A percentile compares a stretch with the other conserved stretches of the same genome.
These are phyloP conservation scores for Drosera spatulata DNA, from an alignment of 179 eudicot species.

Conservation along the genomic window DNA sequence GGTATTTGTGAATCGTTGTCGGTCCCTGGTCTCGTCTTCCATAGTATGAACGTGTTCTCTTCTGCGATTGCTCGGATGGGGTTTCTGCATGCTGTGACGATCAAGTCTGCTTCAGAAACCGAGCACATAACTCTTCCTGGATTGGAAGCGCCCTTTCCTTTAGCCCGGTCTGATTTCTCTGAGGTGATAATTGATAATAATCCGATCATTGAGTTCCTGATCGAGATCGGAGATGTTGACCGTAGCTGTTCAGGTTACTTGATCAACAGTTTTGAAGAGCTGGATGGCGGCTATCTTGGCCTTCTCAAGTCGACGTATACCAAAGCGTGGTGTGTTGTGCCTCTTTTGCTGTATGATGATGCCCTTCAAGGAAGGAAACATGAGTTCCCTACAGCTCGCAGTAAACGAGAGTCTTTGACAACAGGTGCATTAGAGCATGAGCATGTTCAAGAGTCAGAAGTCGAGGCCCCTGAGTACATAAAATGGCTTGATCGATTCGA, in stretches of 20 bases:
- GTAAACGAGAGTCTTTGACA: no score
- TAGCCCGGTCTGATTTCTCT: constrained; percentile 15
- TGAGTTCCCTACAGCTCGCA: no score
- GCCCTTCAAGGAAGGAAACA: no score
- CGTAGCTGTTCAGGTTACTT: constrained; percentile 8
- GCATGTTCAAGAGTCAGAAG: background rate
- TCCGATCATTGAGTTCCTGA: background rate
- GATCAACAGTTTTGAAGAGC: constrained; percentile 11
- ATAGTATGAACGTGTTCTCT: constrained; percentile 20
- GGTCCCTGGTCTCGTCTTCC: constrained; percentile 20
- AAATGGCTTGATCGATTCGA: constrained; percentile 5
- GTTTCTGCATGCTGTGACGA: background rate
- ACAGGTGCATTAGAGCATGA: no score
- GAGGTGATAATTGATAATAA: background rate
- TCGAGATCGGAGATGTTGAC: constrained; percentile 3
- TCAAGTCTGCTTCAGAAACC: background rate
- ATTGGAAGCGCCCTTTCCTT: constrained; percentile 9
- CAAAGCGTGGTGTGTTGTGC: constrained; percentile 18
- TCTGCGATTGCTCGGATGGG: background rate
- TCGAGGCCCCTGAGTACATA: background rate
- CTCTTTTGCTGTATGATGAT: constrained; percentile 7
- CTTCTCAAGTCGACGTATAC: constrained; percentile 7
- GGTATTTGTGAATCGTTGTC: constrained; percentile 9
- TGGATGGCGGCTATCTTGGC: constrained; percentile 7
- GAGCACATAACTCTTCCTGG: constrained; percentile 9